Evolutionary conservation across 192 early-diverging fungal species (phyloP).

Genomic region (Gigaspora rosea): DNA sequence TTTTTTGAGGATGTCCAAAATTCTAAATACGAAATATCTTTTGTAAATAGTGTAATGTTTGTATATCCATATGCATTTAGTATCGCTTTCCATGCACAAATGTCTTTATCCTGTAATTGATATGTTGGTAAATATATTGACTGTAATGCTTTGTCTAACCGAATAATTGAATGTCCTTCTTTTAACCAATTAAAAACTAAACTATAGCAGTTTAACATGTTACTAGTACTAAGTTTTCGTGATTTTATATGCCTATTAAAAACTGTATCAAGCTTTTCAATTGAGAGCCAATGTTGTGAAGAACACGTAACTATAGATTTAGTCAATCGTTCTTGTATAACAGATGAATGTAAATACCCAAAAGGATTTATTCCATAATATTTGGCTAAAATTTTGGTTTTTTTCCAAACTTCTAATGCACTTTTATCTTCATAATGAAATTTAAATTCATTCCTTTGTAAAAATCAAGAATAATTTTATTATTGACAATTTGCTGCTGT

Average conservation of each 20-base stretch:
- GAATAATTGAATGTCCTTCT: not conserved
- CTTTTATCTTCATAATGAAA: not conserved
- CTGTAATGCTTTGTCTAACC: not conserved
- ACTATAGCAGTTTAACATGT: not conserved
- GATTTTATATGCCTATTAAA: not conserved
- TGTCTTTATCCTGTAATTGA: conserved; percentile 2
- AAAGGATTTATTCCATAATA: not conserved
- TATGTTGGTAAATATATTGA: too few relatives aligned
- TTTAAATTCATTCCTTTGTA: not conserved
- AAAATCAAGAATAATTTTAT: not conserved
- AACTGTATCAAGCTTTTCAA: not conserved
- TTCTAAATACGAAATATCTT: not conserved
- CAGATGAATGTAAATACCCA: not conserved
- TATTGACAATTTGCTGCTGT: not conserved
- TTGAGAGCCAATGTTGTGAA: not conserved
- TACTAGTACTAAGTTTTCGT: not conserved
- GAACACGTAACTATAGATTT: too few relatives aligned
- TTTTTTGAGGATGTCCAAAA: not conserved
- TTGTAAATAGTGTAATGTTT: not conserved
- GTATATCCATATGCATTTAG: not conserved
- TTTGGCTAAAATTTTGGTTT: conserved; percentile 1
- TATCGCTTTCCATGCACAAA: conserved; percentile 8
- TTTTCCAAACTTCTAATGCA: not conserved
- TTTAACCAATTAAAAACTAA: too few relatives aligned
- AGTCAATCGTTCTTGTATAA: not conserved